Base-by-base conservation (phyloP, 805 yeast species). In the Candida maris region DNA sequence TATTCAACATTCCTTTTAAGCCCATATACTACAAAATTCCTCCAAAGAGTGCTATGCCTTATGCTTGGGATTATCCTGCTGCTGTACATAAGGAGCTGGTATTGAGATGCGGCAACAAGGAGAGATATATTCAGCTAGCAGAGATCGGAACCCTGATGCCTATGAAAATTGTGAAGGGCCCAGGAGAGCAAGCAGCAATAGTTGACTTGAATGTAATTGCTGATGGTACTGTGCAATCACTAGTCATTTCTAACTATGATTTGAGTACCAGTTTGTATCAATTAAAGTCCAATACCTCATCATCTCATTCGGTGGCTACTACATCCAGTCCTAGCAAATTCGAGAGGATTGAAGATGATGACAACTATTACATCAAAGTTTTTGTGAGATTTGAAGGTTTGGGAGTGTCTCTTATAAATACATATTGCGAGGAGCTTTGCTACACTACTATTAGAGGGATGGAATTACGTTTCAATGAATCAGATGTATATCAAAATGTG, bases 1-100 rank as follows among this genome's bases (percentile, higher is more conserved):
- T 69, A 8, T 70, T 65, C 1, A 79, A 73, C 32, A 66, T 69
- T 3, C 71, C 73, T 9, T 89, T 82, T 61, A 79, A 77, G 44
- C 96, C 97, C 0, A 70, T 87, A 8, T 78, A 71, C 51, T 93
- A 91, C 57, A 73, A 77, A 30, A 71, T 94, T 9, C 97, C 97
- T 0, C 79, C 95, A 1, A 78, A 77, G 52, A 85, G 96, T 61
- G 95, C 87, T 2, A 93, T 93, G 97, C 96, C 97, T 0, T 93
- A 93, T 58, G 86, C 98, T 0, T 93, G 96, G 89, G 98, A 93
- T 57, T 93, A 75, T 61, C 98, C 98, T 1, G 87, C 94, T 35
- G 97, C 96, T 0, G 65, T 75, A 7, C 73, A 81, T 30, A 89
- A 88, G 57, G 96, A 89, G 52, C 62, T 93, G 21, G 71, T 87